These are phyloP conservation scores for Saussurea involucrata DNA, from an alignment of 129 eudicot genomes.

Conservation along the genomic window DNA sequence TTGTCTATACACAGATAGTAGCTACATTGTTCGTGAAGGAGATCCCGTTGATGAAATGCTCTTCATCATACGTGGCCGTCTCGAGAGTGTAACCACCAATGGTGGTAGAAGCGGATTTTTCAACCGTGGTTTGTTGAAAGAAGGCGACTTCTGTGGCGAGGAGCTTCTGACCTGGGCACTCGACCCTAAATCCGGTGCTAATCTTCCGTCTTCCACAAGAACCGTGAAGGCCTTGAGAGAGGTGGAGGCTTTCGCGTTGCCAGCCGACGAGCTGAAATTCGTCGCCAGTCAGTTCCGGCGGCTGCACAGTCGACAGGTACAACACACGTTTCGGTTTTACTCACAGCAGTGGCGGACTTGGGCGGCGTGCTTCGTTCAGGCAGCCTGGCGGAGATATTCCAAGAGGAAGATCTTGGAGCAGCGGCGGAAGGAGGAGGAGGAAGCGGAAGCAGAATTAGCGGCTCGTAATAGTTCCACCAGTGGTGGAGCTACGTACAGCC, in stretches of 20 bases:
- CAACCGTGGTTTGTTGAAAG: slow-evolving; percentile 78
- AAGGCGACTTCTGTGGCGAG: slow-evolving; percentile 94
- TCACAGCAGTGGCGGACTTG: slow-evolving; percentile 96
- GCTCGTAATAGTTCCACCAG: slow-evolving; percentile 25
- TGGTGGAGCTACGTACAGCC: slow-evolving; percentile 61
- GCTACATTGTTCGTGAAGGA: slow-evolving; percentile 90
- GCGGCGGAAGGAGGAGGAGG: slow-evolving; percentile 70
- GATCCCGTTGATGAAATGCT: slow-evolving; percentile 98
- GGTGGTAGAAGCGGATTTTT: slow-evolving; percentile 95
- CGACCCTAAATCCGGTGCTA: slow-evolving; percentile 79
- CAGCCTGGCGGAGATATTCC: slow-evolving; percentile 86
- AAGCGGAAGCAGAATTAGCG: slow-evolving; percentile 45
- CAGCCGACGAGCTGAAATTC: slow-evolving; percentile 85
- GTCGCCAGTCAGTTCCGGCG: slow-evolving; percentile 90
- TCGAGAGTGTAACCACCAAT: slow-evolving; percentile 85
- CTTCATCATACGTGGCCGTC: slow-evolving; percentile 93
- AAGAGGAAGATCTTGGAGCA: slow-evolving; percentile 69
- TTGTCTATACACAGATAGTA: slow-evolving; percentile 73
- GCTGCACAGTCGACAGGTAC: slow-evolving; percentile 93
- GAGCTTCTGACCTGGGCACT: slow-evolving; percentile 99
- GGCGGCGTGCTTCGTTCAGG: slow-evolving; percentile 96
- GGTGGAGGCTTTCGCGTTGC: slow-evolving; percentile 88
- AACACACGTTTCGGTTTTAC: slow-evolving; percentile 89
- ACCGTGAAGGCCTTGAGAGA: slow-evolving; percentile 83
- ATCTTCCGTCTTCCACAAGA: slow-evolving; percentile 85